Conservation (phyloP, 805 yeast genomes). For the Cyberlindnera mycetangii region DNA sequence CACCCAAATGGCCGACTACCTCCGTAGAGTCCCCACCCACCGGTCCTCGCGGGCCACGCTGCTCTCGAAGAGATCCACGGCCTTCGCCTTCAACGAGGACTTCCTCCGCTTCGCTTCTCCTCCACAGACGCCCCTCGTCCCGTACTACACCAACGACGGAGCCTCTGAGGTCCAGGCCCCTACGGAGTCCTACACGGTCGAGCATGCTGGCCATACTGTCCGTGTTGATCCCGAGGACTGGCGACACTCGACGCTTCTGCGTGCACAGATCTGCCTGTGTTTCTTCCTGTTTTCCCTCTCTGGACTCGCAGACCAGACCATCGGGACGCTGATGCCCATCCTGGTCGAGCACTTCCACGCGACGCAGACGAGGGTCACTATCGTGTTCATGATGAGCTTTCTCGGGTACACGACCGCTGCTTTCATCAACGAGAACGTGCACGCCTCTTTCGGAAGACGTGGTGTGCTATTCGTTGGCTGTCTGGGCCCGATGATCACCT, state of each 20-base stretch:
- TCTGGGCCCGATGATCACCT: constrained; percentile 35
- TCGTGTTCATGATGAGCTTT: constrained; percentile 50
- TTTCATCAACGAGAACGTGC: constrained; percentile 41
- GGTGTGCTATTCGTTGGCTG: constrained; percentile 42
- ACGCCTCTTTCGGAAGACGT: constrained; percentile 43
- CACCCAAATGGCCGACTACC: neutral
- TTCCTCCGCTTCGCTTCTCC: neutral
- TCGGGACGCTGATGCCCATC: constrained; percentile 57
- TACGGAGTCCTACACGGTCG: constrained; percentile 1
- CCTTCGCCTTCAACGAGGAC: neutral
- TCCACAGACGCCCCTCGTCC: constrained; percentile 1
- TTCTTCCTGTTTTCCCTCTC: constrained; percentile 41
- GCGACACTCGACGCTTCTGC: constrained; percentile 35
- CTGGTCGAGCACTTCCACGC: constrained; percentile 45
- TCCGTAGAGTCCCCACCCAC: neutral
- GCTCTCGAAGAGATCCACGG: neutral
- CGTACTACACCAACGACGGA: neutral
- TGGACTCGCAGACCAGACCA: constrained; percentile 59
- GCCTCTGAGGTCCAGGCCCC: neutral
- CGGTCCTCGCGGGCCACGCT: neutral
- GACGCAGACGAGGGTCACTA: constrained; percentile 45
- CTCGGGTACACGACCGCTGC: constrained; percentile 57
- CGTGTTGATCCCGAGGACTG: constrained; percentile 19
- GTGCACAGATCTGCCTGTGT: constrained; percentile 41
- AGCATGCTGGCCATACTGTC: constrained; percentile 3